phyloP scores from a whole-genome alignment of 2,329 filamentous ascomycete genomes.

The Chaetomium sp. region DNA sequence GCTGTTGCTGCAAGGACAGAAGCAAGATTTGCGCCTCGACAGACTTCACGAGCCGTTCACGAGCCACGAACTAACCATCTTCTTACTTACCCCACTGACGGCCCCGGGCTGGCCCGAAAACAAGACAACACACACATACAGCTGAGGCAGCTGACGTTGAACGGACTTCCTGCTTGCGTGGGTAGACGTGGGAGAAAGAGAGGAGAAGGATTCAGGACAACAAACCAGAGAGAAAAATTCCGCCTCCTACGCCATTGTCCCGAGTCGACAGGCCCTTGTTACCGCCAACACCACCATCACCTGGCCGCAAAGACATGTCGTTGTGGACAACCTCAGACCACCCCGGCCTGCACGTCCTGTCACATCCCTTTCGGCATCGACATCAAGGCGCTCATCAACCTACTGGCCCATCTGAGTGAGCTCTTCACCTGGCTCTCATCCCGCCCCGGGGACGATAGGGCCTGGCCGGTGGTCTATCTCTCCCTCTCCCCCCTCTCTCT shows the following conservation, averaged over 20 bases:
- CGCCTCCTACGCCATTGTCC: slow-evolving; percentile 14
- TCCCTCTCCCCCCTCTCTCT: too few species aligned
- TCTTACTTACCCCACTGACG: slow-evolving; percentile 1
- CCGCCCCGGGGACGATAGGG: background rate
- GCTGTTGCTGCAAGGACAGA: background rate
- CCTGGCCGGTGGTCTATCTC: slow-evolving; percentile 1
- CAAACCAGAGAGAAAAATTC: background rate
- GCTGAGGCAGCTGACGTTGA: slow-evolving; percentile 5
- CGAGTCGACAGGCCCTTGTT: background rate
- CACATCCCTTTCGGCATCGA: background rate
- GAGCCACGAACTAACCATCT: background rate
- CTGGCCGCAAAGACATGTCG: background rate
- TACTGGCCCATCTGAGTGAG: too few species aligned
- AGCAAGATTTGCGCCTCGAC: too few species aligned
- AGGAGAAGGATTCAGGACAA: too few species aligned
- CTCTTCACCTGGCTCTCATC: too few species aligned
- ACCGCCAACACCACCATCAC: background rate
- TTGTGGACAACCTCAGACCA: background rate
- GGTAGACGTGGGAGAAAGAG: too few species aligned
- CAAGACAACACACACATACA: background rate
- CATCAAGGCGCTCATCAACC: too few species aligned
- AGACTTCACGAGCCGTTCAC: too few species aligned
- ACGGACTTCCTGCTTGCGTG: background rate
- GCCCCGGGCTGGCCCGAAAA: background rate
- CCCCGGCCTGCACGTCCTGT: background rate